Evolutionary conservation across 768 basidiomycete genomes (phyloP).

Genomic region (Porphyrellus cyaneotinctus): DNA sequence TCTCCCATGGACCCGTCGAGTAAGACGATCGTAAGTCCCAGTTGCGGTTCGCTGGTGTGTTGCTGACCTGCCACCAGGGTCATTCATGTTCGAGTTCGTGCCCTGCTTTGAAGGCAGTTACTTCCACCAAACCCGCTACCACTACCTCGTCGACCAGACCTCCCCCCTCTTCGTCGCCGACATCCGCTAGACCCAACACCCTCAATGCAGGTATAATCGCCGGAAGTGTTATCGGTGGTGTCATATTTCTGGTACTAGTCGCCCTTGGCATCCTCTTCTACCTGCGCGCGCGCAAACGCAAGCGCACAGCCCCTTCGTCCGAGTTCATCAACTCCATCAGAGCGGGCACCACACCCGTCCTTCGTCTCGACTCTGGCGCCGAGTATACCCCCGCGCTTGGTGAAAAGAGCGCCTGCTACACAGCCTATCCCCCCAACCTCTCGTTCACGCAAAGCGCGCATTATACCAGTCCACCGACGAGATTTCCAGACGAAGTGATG

Average conservation of each 20-base stretch:
- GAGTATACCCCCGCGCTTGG: constrained; percentile 8
- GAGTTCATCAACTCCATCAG: constrained; percentile 45
- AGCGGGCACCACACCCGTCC: constrained; percentile 21
- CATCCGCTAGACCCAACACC: neutral
- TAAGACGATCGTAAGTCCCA: constrained; percentile 1
- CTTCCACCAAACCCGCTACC: no score
- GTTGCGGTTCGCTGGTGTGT: neutral
- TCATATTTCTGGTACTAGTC: constrained; percentile 37
- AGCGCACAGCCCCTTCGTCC: constrained; percentile 52
- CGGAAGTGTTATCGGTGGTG: constrained; percentile 50
- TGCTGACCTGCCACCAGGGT: constrained; percentile 2
- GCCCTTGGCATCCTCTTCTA: constrained; percentile 36
- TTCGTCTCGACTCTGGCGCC: constrained; percentile 27
- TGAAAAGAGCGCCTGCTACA: constrained; percentile 13
- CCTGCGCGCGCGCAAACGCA: constrained; percentile 38
- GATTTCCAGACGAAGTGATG: constrained; percentile 13
- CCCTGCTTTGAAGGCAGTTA: no score
- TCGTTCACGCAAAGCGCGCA: constrained; percentile 17
- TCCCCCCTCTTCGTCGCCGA: no score
- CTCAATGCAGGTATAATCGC: constrained; percentile 44
- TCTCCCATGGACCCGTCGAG: neutral
- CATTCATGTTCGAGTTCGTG: no score
- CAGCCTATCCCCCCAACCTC: neutral
- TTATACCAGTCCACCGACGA: constrained; percentile 5
- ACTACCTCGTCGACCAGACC: no score